phyloP scores from a whole-genome alignment of 1,139 yeast species.

The Petasospora fabianii region DNA sequence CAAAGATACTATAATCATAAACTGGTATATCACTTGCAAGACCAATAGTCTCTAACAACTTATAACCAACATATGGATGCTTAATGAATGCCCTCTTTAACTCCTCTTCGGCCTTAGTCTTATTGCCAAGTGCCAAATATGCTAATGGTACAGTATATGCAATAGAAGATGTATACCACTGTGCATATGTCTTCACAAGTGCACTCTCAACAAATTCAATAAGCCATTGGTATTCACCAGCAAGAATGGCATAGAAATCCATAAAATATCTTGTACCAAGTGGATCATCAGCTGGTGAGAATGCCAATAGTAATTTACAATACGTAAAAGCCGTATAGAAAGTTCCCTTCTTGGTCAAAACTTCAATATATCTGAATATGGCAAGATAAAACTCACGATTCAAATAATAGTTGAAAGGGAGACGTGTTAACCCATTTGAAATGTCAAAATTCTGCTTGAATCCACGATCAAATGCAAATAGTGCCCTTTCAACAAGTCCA shows the following conservation, averaged over 20 bases:
- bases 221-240: conserved; percentile 63
- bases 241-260: conserved; percentile 70
- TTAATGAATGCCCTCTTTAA: conserved; percentile 48
- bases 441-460: conserved; percentile 47
- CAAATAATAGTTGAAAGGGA: conserved; percentile 73
- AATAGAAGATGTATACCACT: conserved; percentile 74
- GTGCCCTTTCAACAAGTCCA: conserved; percentile 70
- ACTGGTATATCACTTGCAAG: conserved; percentile 23
- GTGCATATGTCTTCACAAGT: conserved; percentile 50
- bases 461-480: conserved; percentile 75
- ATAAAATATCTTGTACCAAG: conserved; percentile 79
- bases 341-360: conserved; percentile 74
- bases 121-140: conserved; percentile 36
- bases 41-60: conserved; percentile 41
- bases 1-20: conserved; percentile 28
- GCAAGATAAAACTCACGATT: conserved; percentile 77
- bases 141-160: conserved; percentile 68
- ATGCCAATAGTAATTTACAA: conserved; percentile 63
- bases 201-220: conserved; percentile 53
- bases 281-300: conserved; percentile 81
- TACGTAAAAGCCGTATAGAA: conserved; percentile 72
- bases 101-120: conserved; percentile 42
- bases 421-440: conserved; percentile 55
- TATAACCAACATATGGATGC: conserved; percentile 59
- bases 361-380: conserved; percentile 66